Evolutionary conservation across 345 rosid genomes (phyloP).

Genomic region (Bruguiera parviflora): DNA sequence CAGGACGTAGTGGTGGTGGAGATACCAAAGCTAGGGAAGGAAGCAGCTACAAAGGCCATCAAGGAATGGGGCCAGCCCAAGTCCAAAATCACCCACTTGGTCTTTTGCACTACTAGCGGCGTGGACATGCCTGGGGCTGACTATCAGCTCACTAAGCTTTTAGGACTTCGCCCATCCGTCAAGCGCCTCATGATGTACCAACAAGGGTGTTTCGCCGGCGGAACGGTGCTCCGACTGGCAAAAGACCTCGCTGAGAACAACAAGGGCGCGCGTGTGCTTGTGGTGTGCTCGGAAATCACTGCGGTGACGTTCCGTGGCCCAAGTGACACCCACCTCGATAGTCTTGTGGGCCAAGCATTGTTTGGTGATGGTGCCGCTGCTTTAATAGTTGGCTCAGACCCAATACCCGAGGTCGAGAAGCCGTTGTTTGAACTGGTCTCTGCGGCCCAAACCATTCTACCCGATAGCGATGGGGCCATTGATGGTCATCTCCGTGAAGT

Average conservation of each 20-base stretch:
- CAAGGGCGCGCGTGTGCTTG: constrained; percentile 72
- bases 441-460: constrained; percentile 65
- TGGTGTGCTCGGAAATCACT: constrained; percentile 72
- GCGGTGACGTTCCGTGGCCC: constrained; percentile 85
- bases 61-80: constrained; percentile 87
- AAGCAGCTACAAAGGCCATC: constrained; percentile 71
- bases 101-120: constrained; percentile 82
- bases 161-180: constrained; percentile 73
- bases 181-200: constrained; percentile 71
- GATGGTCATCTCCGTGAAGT: constrained; percentile 71
- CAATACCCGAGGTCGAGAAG: constrained; percentile 41
- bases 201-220: constrained; percentile 74
- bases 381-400: constrained; percentile 60
- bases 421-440: constrained; percentile 63
- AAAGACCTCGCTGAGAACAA: constrained; percentile 83
- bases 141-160: constrained; percentile 81
- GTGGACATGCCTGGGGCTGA: constrained; percentile 96
- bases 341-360: constrained; percentile 67
- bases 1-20: constrained; percentile 82
- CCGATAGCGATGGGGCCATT: constrained; percentile 68
- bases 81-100: constrained; percentile 75
- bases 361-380: constrained; percentile 78
- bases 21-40: constrained; percentile 74
- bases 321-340: constrained; percentile 56
- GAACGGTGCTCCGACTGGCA: constrained; percentile 79